Evolutionary conservation across 2,329 filamentous ascomycete genomes (phyloP).

Genomic region (Podosphaera leucotricha): DNA sequence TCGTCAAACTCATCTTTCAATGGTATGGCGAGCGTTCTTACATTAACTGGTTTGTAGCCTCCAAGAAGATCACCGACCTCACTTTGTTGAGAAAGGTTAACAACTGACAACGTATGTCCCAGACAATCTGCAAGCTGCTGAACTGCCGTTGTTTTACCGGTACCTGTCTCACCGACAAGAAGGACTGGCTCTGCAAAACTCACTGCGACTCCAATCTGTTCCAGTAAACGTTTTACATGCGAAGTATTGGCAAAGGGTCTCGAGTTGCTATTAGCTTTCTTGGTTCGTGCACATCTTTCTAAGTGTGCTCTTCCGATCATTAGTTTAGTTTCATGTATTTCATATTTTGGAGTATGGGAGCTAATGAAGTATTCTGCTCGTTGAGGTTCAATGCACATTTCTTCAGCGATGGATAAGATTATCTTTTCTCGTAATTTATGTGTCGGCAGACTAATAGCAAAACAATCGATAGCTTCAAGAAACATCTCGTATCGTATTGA

Average conservation of each 20-base stretch:
- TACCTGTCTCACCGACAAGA: conserved; percentile 95
- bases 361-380: conserved; percentile 55
- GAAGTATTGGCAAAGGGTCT: conserved; percentile 70
- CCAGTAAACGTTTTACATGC: conserved; percentile 62
- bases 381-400: conserved; percentile 68
- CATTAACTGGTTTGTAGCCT: conserved; percentile 88
- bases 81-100: conserved; percentile 95
- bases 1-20: conserved; percentile 87
- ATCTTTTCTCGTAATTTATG: conserved; percentile 33
- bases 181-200: conserved; percentile 71
- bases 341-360: conserved; percentile 46
- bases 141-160: conserved; percentile 89
- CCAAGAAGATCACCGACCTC: conserved; percentile 90
- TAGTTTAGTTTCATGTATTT: conserved; percentile 33
- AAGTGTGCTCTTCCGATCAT: conserved; percentile 43
- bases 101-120: conserved; percentile 68
- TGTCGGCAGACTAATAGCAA: conserved; percentile 57
- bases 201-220: conserved; percentile 68
- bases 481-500: conserved; percentile 62
- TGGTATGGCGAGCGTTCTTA: conserved; percentile 66
- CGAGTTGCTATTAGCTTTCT: conserved; percentile 20
- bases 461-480: conserved; percentile 80
- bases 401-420: conserved; percentile 52
- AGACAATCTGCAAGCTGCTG: conserved; percentile 73
- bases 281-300: conserved; percentile 24